Conservation (phyloP, 805 yeast genomes). For the Ogataea populi-albae region DNA sequence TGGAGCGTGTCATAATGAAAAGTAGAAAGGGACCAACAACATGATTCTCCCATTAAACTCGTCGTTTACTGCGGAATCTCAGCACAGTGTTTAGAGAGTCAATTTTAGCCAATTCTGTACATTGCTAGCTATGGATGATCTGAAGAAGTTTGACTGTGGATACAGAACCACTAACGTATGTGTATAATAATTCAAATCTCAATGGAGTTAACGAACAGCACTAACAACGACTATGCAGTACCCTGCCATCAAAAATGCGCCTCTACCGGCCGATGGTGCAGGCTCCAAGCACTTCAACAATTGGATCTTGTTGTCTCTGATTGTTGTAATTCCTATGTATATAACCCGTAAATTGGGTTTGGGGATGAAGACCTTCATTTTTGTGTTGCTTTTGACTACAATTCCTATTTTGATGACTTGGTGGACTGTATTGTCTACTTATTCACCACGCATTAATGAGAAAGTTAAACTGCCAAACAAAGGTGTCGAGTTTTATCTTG, state of each 20-base stretch:
- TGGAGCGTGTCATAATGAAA: too few relatives aligned
- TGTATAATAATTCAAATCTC: slow-evolving; percentile 6
- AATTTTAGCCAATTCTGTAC: slow-evolving; percentile 1
- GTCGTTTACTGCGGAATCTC: too few relatives aligned
- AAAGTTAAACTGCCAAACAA: slow-evolving; percentile 71
- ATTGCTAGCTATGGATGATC: slow-evolving; percentile 17
- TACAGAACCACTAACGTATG: slow-evolving; percentile 47
- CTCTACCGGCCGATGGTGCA: slow-evolving; percentile 89
- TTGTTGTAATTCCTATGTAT: slow-evolving; percentile 59
- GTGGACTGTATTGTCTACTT: slow-evolving; percentile 78
- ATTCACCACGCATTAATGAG: slow-evolving; percentile 78
- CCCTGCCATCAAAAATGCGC: slow-evolving; percentile 82
- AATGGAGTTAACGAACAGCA: background rate
- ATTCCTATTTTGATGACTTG: slow-evolving; percentile 75
- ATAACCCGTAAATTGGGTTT: slow-evolving; percentile 64
- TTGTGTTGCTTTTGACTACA: slow-evolving; percentile 52
- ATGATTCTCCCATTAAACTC: too few relatives aligned
- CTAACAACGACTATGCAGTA: slow-evolving; percentile 25
- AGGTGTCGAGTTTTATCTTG: slow-evolving; percentile 77
- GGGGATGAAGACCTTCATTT: slow-evolving; percentile 63
- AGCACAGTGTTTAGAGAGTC: too few relatives aligned
- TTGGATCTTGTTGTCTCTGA: slow-evolving; percentile 44
- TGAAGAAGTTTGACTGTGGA: slow-evolving; percentile 41
- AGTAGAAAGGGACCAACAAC: too few relatives aligned
- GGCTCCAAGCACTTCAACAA: slow-evolving; percentile 77